Base-by-base conservation (phyloP, 2,329 filamentous ascomycete genomes). In the Podosphaera fusca region DNA sequence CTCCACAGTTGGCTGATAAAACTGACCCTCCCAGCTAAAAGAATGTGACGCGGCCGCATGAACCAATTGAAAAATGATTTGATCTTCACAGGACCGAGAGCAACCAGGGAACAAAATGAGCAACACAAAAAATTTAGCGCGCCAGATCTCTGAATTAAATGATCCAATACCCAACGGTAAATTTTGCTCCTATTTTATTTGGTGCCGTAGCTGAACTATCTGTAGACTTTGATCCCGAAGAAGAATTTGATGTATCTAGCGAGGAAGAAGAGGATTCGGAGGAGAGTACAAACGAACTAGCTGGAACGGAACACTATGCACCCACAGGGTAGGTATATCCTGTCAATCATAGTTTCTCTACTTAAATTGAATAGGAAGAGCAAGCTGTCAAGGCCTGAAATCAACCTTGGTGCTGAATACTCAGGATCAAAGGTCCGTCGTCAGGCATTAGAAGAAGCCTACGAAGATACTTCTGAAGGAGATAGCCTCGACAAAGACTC, bases 281-380 rank as follows among this genome's bases (percentile, higher is more conserved):
- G 12, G 76, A 73, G 55, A 78, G 75, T 4, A 71, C 75, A 34
- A 74, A 75, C 62, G 72, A 67, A 9, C 70, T 77, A 59, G 74
- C 75, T 9, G 87, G 84, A 29, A 84, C 89, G 36, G 90, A 95
- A 64, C 90, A 96, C 68, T 96, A 96, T 67, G 77, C 85, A 49
- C 70, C 76, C 56, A 86, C 95, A 36, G 84, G 82, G 75, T 84
- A 72, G 60, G 54, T 49, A 31, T 4, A 5, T 53, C 33, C 8
- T 4, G 49, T 33, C 55, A 1, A 21, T 35, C 4, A 33, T 8
- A 5, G 33, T 55, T 55, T 10, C 53, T 9, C 29, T 56, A 45
- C 55, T 33, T 57, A 61, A 38, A 56, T n/a, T 59, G 57, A 38
- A 60, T 59, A 83, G 81, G 29, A 92, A 89, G 74, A 92, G 84